Conservation (phyloP, 2,329 filamentous ascomycete genomes). For the Paracamarosporium sp. region DNA sequence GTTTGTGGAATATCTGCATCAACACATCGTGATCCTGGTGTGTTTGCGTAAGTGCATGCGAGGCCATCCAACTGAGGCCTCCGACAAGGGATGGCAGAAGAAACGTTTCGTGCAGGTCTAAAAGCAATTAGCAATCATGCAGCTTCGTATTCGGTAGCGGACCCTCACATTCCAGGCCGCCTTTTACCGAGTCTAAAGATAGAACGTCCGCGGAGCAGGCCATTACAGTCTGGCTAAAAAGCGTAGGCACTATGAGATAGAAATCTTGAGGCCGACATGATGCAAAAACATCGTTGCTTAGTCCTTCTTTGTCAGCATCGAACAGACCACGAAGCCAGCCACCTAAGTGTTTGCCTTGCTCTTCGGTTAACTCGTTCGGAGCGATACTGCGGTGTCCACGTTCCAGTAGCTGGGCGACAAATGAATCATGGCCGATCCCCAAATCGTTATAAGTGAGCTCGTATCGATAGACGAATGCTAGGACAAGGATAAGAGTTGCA, state of each 20-base stretch:
- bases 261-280: constrained; percentile 84
- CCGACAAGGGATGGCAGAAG: constrained; percentile 79
- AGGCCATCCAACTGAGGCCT: constrained; percentile 73
- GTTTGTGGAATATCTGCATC: constrained; percentile 74
- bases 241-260: constrained; percentile 76
- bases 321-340: constrained; percentile 82
- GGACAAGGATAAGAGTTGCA: constrained; percentile 73
- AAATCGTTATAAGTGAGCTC: constrained; percentile 69
- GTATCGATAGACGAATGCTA: constrained; percentile 80
- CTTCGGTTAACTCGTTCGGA: constrained; percentile 68
- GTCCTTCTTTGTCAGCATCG: constrained; percentile 68
- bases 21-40: constrained; percentile 70
- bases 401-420: constrained; percentile 70
- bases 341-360: constrained; percentile 69
- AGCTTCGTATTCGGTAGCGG: not conserved
- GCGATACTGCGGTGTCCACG: constrained; percentile 64
- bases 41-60: constrained; percentile 72
- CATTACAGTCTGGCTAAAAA: constrained; percentile 77
- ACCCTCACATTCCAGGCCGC: constrained; percentile 74
- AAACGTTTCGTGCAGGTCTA: constrained; percentile 80
- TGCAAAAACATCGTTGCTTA: constrained; percentile 81
- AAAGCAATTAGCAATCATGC: constrained; percentile 6
- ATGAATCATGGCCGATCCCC: constrained; percentile 69
- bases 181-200: constrained; percentile 73
- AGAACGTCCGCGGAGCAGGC: constrained; percentile 72